Conservation (phyloP, 352 stramenopile genomes). For the Blastocystis sp. region DNA sequence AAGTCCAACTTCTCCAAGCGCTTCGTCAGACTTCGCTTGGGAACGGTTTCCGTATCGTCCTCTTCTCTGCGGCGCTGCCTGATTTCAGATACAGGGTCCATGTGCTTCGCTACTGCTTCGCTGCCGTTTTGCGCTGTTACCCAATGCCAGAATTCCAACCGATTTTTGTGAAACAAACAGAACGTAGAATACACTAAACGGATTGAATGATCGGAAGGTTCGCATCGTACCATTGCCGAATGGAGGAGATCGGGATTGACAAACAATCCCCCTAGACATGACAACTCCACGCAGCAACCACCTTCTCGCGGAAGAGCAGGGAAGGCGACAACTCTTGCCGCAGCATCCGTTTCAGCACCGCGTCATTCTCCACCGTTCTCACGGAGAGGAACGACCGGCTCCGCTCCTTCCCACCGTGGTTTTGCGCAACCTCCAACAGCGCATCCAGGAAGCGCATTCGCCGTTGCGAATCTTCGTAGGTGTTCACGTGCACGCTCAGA, state of each 20-base stretch:
- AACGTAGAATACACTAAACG: slow-evolving; percentile 1
- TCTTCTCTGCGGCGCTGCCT: slow-evolving; percentile 54
- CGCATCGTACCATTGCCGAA: slow-evolving; percentile 28
- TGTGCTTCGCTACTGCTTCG: background rate
- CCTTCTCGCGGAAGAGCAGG: background rate
- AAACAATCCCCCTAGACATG: slow-evolving; percentile 38
- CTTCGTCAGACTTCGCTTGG: slow-evolving; percentile 40
- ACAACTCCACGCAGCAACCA: background rate
- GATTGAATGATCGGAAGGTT: slow-evolving; percentile 19
- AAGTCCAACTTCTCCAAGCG: slow-evolving; percentile 63
- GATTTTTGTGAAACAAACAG: background rate
- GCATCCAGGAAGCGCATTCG: slow-evolving; percentile 19
- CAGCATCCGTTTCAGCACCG: background rate
- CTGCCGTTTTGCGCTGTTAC: background rate
- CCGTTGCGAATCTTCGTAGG: slow-evolving; percentile 35
- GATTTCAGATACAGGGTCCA: slow-evolving; percentile 63
- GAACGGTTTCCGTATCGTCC: background rate
- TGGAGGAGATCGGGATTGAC: slow-evolving; percentile 29
- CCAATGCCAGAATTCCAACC: background rate
- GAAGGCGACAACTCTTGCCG: slow-evolving; percentile 17
- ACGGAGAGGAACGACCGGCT: slow-evolving; percentile 7
- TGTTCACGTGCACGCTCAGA: slow-evolving; percentile 34
- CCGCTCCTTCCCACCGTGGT: background rate
- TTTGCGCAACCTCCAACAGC: slow-evolving; percentile 4
- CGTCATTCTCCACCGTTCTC: slow-evolving; percentile 17